Percentiles rank a stretch among this genome's conserved stretches.
Evolutionary conservation across 345 rosid species (phyloP).

Genomic region (Pugionium cornutum): DNA sequence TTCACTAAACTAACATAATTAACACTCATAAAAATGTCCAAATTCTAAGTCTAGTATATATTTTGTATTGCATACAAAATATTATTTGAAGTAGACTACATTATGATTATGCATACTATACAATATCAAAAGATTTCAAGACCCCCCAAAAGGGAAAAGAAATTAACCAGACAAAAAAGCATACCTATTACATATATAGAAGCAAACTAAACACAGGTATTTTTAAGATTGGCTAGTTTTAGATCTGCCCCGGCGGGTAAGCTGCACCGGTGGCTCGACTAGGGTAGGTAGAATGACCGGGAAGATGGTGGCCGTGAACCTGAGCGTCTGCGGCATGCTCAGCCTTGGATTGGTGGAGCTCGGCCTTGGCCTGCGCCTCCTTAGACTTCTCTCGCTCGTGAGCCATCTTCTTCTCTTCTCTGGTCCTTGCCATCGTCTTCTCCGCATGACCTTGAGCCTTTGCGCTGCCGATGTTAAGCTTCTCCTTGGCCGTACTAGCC

Average conservation of each 20-base stretch:
- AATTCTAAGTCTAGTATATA: no score
- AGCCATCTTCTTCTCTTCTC: conserved; percentile 60
- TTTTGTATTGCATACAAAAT: neutral
- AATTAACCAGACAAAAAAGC: neutral
- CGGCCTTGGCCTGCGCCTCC: conserved; percentile 70
- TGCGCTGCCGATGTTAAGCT: conserved; percentile 50
- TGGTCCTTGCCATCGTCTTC: conserved; percentile 53
- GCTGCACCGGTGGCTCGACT: conserved; percentile 25
- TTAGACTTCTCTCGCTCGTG: conserved; percentile 56
- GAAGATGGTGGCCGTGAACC: conserved; percentile 41
- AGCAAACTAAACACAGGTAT: neutral
- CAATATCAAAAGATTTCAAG: neutral
- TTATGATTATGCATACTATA: neutral
- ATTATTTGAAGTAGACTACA: neutral
- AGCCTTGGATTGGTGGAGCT: conserved; percentile 69
- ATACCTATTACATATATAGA: neutral
- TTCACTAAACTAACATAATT: neutral
- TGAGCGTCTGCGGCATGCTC: conserved; percentile 49
- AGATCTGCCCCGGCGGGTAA: conserved; percentile 36
- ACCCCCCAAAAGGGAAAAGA: neutral
- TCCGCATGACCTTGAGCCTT: conserved; percentile 60
- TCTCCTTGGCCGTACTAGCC: conserved; percentile 70
- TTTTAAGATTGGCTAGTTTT: conserved; percentile 4
- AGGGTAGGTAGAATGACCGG: conserved; percentile 40
- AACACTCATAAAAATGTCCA: no score